Evolutionary conservation across 441 rosid genomes (phyloP).

Genomic region (Melastoma candidum): DNA sequence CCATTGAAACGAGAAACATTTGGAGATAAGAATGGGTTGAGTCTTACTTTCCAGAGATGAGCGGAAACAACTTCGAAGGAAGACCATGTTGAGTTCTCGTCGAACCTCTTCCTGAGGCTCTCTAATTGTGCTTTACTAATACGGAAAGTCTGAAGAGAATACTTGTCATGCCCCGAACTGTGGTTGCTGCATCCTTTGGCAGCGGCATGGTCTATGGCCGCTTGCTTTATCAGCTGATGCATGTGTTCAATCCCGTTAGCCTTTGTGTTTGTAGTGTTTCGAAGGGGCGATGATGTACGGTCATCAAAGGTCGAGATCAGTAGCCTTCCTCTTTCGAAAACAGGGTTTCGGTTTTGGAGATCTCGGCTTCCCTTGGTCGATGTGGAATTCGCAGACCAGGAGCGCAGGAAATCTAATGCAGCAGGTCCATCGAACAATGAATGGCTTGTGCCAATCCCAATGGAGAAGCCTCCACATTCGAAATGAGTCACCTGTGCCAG

Average conservation of each 20-base stretch:
- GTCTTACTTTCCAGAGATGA: no score
- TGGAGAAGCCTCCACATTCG: constrained; percentile 59
- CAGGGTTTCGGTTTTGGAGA: constrained; percentile 28
- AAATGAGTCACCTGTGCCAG: constrained; percentile 47
- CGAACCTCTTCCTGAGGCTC: constrained; percentile 30
- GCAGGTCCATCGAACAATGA: constrained; percentile 60
- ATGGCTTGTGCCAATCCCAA: constrained; percentile 55
- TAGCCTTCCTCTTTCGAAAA: constrained; percentile 42
- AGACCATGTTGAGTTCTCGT: constrained; percentile 4
- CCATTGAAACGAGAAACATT: not conserved
- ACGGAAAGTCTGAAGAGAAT: constrained; percentile 38
- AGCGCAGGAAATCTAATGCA: constrained; percentile 33
- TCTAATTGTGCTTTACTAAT: constrained; percentile 32
- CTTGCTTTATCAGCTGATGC: constrained; percentile 44
- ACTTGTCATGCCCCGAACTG: constrained; percentile 10
- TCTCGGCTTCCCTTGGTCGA: constrained; percentile 17
- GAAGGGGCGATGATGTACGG: constrained; percentile 1
- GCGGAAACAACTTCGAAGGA: no score
- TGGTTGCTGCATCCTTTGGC: constrained; percentile 8
- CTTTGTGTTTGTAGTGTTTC: constrained; percentile 2
- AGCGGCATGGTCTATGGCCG: not conserved
- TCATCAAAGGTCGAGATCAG: constrained; percentile 1
- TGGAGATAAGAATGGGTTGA: not conserved
- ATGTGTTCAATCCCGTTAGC: constrained; percentile 59
- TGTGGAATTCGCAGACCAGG: constrained; percentile 46